phyloP scores from a whole-genome alignment of 2,329 filamentous ascomycete species.

The Fusarium sp. region DNA sequence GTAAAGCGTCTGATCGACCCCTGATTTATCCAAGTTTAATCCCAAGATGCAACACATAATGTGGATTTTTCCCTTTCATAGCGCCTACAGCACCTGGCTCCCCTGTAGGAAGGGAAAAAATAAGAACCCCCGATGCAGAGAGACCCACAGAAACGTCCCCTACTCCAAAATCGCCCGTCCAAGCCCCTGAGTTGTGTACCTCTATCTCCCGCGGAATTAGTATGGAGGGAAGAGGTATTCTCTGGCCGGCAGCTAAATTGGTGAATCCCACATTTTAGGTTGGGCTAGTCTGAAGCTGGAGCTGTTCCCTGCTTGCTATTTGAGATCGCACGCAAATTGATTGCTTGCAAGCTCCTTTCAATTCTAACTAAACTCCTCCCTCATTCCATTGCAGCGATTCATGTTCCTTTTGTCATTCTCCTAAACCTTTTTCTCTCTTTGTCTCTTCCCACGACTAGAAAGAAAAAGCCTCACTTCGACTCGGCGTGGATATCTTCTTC shows the following conservation, averaged over 20 bases:
- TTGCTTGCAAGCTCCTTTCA: conserved; percentile 8
- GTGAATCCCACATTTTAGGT: conserved; percentile 34
- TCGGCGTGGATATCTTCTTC: neutral
- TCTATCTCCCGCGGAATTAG: neutral
- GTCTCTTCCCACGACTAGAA: neutral
- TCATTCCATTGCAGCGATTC: conserved; percentile 23
- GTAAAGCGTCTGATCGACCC: conserved; percentile 25
- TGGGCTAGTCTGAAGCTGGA: conserved; percentile 18
- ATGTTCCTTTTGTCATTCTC: conserved; percentile 8
- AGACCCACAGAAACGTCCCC: conserved; percentile 19
- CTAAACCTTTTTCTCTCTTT: neutral
- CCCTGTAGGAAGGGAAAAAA: neutral
- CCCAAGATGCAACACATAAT: neutral
- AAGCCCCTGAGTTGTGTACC: conserved; percentile 27
- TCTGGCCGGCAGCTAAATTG: conserved; percentile 31
- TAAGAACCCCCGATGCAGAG: conserved; percentile 7
- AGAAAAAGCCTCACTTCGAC: no score
- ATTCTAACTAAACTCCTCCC: conserved; percentile 13
- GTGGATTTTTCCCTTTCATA: neutral
- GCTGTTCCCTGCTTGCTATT: conserved; percentile 1
- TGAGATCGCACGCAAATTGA: conserved; percentile 3
- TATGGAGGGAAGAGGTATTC: no score
- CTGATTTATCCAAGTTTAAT: conserved; percentile 14
- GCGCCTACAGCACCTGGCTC: neutral
- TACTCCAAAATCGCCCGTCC: conserved; percentile 22